A percentile compares a stretch with the other conserved stretches of the same genome.
Conservation (phyloP, 805 yeast species). For the Cyberlindnera nakhonratchasimensis region DNA sequence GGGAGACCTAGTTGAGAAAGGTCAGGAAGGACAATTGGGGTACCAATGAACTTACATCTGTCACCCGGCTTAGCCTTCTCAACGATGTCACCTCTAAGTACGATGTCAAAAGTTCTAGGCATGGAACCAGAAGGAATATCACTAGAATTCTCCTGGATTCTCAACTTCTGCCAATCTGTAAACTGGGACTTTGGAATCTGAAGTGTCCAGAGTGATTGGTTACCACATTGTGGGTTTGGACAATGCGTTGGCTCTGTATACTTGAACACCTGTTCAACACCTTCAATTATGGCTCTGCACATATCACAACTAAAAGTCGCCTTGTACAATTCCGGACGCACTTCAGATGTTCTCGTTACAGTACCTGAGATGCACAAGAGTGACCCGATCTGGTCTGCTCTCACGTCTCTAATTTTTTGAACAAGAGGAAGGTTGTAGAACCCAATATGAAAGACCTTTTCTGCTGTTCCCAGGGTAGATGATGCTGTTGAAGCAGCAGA, state of each 20-base stretch:
- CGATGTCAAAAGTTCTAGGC: constrained; percentile 95
- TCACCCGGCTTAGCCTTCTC: constrained; percentile 98
- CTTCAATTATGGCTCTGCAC: constrained; percentile 81
- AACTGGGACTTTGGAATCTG: constrained; percentile 82
- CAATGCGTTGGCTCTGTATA: constrained; percentile 95
- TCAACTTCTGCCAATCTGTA: constrained; percentile 93
- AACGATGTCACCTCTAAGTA: constrained; percentile 88
- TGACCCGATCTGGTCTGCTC: constrained; percentile 85
- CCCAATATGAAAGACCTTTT: constrained; percentile 83
- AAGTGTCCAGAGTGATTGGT: constrained; percentile 81
- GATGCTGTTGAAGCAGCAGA: constrained; percentile 34
- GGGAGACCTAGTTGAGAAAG: constrained; percentile 92
- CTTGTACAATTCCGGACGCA: constrained; percentile 85
- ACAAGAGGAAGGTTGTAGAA: constrained; percentile 81
- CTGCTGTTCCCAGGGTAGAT: constrained; percentile 48
- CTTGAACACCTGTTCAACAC: constrained; percentile 88
- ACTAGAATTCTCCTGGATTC: constrained; percentile 93
- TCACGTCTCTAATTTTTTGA: constrained; percentile 82
- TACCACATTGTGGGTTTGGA: constrained; percentile 82
- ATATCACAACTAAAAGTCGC: constrained; percentile 88
- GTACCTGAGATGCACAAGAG: constrained; percentile 87
- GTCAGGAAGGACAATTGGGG: constrained; percentile 93
- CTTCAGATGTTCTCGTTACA: constrained; percentile 93
- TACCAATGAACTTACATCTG: constrained; percentile 88
- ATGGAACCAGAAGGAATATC: constrained; percentile 98